These are phyloP conservation scores for Jamesozyma piceae DNA, from an alignment of 805 yeast species.

Conservation along the genomic window DNA sequence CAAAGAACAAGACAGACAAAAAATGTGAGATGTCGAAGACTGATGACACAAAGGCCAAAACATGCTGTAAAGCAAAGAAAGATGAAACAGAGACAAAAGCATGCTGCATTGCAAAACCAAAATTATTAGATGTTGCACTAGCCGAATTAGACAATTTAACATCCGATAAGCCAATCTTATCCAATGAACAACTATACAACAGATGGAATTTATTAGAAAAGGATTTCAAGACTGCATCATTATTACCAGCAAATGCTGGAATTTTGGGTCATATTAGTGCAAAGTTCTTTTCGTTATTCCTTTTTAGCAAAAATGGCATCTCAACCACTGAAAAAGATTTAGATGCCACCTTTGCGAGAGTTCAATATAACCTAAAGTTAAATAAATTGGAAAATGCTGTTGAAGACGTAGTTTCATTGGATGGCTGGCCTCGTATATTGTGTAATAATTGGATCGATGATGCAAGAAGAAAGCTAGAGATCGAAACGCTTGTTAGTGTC, in stretches of 20 bases:
- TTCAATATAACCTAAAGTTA: constrained; percentile 60
- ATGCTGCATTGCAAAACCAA: constrained; percentile 7
- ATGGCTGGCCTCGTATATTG: constrained; percentile 87
- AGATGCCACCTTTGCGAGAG: constrained; percentile 82
- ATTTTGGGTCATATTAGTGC: constrained; percentile 86
- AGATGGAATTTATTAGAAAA: constrained; percentile 76
- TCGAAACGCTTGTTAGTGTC: constrained; percentile 66
- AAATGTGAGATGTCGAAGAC: background rate
- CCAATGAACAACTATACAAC: constrained; percentile 66
- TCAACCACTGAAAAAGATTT: constrained; percentile 63
- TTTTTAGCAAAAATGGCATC: constrained; percentile 69
- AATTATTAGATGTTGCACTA: constrained; percentile 20
- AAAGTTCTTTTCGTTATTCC: constrained; percentile 59
- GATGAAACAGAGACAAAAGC: background rate
- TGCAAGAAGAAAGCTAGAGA: constrained; percentile 82
- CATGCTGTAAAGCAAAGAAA: background rate
- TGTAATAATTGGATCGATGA: constrained; percentile 89
- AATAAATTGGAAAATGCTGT: constrained; percentile 83
- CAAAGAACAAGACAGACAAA: constrained; percentile 1
- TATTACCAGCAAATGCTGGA: constrained; percentile 94
- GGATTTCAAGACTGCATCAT: constrained; percentile 78
- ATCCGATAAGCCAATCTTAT: constrained; percentile 47
- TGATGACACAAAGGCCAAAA: background rate
- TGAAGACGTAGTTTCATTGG: constrained; percentile 79
- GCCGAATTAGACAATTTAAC: constrained; percentile 38